Percentiles rank a stretch among this genome's conserved stretches.
phyloP scores from a whole-genome alignment of 768 basidiomycete genomes.

The Dacryopinax spathularia region DNA sequence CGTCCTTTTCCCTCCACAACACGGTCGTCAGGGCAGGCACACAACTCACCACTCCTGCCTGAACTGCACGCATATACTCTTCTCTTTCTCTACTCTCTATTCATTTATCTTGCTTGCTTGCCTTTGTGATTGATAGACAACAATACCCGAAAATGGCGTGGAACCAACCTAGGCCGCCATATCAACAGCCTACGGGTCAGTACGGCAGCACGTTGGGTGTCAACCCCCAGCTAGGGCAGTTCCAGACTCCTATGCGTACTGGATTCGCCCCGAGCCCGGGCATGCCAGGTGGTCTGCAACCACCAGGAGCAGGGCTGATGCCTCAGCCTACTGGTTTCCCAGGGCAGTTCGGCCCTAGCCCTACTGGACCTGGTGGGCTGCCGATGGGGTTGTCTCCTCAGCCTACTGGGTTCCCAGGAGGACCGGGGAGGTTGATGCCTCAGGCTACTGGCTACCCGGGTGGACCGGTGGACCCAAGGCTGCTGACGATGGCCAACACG shows the following conservation, averaged over 20 bases:
- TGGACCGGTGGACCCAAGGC: constrained; percentile 66
- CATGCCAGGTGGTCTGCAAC: constrained; percentile 3
- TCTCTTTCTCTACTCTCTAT: too few relatives aligned
- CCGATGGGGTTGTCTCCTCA: constrained; percentile 23
- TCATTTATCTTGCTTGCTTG: too few relatives aligned
- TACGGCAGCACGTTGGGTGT: too few relatives aligned
- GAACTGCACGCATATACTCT: too few relatives aligned
- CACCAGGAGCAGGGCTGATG: constrained; percentile 31
- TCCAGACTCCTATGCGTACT: constrained; percentile 62
- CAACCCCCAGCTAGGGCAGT: constrained; percentile 38
- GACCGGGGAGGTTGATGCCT: constrained; percentile 20
- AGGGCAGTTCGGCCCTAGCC: constrained; percentile 22
- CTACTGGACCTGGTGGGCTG: background rate
- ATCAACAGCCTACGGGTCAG: background rate
- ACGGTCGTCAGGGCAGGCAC: too few relatives aligned
- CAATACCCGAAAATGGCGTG: background rate
- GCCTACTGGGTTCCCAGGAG: constrained; percentile 44
- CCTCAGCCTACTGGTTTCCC: constrained; percentile 50
- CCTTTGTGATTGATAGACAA: too few relatives aligned
- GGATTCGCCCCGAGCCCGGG: constrained; percentile 26
- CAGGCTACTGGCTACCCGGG: constrained; percentile 49
- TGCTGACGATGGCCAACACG: constrained; percentile 77
- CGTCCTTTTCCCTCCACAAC: background rate
- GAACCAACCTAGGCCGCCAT: background rate
- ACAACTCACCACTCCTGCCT: too few relatives aligned